A percentile compares a stretch with the other conserved stretches of the same genome.
phyloP scores from a whole-genome alignment of 805 yeast species.

The Saturnispora zaruensis region DNA sequence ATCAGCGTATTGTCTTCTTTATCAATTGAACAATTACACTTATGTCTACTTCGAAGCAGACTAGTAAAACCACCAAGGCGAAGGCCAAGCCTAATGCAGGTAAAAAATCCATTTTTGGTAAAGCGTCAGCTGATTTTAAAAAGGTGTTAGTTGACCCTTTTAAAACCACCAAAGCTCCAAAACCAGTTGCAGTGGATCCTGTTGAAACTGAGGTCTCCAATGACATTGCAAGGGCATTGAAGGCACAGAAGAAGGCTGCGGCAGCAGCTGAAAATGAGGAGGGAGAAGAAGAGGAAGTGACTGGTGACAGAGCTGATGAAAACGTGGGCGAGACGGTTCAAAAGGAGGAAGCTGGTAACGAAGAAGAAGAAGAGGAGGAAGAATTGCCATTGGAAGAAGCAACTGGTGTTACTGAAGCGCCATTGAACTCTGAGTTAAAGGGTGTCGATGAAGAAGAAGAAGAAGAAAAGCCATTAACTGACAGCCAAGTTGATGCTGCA shows the following conservation, averaged over 20 bases:
- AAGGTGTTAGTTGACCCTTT: not conserved
- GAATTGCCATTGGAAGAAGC: constrained; percentile 14
- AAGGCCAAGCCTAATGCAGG: not conserved
- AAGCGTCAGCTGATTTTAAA: not conserved
- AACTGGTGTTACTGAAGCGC: not conserved
- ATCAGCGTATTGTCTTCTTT: not conserved
- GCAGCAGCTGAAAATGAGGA: not conserved
- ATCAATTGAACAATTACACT: not conserved
- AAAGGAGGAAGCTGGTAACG: not conserved
- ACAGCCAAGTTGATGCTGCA: not conserved
- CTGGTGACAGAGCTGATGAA: constrained; percentile 9
- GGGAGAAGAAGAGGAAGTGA: constrained; percentile 3
- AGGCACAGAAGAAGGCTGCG: not conserved
- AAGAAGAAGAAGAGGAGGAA: not conserved
- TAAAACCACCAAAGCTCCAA: not conserved
- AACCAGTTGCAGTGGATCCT: not conserved
- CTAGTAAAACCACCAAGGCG: not conserved
- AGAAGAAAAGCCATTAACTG: constrained; percentile 9
- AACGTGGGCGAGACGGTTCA: not conserved
- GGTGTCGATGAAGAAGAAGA: constrained; percentile 11
- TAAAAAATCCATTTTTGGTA: not conserved
- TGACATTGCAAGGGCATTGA: not conserved
- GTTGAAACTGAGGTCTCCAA: not conserved
- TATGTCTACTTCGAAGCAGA: not conserved
- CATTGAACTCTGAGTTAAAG: no score